These are phyloP conservation scores for Exobasidium rhododendri DNA, from an alignment of 1,284 basidiomycete species.

Conservation along the genomic window DNA sequence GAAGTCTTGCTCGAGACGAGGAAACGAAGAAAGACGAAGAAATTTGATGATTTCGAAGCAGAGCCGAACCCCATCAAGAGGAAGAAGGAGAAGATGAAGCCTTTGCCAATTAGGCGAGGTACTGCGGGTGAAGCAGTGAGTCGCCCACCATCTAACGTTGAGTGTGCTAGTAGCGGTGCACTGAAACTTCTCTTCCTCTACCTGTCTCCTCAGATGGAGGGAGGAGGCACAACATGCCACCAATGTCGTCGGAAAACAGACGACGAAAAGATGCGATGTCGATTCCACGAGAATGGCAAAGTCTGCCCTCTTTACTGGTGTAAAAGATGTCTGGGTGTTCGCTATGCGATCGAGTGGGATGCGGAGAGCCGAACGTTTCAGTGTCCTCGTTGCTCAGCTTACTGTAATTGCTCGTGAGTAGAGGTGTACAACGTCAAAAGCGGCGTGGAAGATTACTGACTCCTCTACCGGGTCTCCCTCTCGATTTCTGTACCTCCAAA, in stretches of 20 bases:
- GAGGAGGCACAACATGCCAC: constrained; percentile 28
- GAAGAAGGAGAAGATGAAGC: background rate
- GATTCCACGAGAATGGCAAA: constrained; percentile 9
- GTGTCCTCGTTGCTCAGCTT: constrained; percentile 30
- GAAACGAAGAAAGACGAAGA: constrained; percentile 13
- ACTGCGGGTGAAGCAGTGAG: constrained; percentile 13
- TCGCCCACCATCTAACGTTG: too few species aligned
- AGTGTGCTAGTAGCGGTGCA: too few species aligned
- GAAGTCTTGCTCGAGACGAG: background rate
- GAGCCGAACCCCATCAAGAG: background rate
- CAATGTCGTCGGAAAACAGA: constrained; percentile 31
- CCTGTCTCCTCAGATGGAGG: constrained; percentile 16
- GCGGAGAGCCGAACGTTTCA: constrained; percentile 18
- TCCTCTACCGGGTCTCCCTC: too few species aligned
- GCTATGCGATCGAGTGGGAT: constrained; percentile 24
- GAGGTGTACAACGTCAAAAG: background rate
- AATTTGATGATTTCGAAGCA: constrained; percentile 10
- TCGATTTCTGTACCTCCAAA: too few species aligned
- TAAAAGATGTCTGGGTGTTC: constrained; percentile 23
- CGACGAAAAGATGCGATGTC: constrained; percentile 31
- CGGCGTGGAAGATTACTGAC: background rate
- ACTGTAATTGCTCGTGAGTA: constrained; percentile 30
- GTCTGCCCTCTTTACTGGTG: constrained; percentile 26
- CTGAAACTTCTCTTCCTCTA: constrained; percentile 16
- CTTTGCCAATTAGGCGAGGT: constrained; percentile 5